A percentile compares a stretch with the other conserved stretches of the same genome.
These are phyloP conservation scores for Cyanidioschyzon merolae DNA, from an alignment of 23 red algal species.

Conservation along the genomic window DNA sequence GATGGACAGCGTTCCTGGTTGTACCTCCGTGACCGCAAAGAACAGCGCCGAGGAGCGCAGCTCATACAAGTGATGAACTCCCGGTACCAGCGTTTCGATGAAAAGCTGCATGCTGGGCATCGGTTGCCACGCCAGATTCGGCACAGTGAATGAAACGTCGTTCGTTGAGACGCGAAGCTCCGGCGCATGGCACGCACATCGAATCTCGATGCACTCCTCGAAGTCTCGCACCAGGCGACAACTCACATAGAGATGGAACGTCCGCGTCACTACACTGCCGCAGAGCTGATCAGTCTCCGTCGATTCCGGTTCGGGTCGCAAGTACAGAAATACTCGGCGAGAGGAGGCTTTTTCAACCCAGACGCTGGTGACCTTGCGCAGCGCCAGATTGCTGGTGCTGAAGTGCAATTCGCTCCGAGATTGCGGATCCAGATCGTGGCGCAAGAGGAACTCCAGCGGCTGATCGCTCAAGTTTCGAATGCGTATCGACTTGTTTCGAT, in stretches of 20 bases:
- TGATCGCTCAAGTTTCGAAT: conserved; percentile 15
- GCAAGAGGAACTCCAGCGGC: conserved; percentile 22
- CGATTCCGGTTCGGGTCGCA: conserved; percentile 15
- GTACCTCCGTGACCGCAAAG: neutral
- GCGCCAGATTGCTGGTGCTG: conserved; percentile 20
- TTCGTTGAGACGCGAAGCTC: conserved; percentile 13
- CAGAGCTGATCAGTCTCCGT: neutral
- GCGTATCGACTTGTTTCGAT: conserved; percentile 22
- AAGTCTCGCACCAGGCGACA: conserved; percentile 23
- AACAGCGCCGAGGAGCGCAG: conserved; percentile 13
- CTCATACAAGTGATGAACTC: neutral
- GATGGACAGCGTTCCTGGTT: neutral
- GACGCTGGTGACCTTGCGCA: conserved; percentile 20
- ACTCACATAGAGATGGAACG: conserved; percentile 16
- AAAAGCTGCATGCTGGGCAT: neutral
- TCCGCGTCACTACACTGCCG: neutral
- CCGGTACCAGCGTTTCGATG: neutral
- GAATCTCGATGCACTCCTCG: conserved; percentile 22
- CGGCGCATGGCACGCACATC: conserved; percentile 20
- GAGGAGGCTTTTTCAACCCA: neutral
- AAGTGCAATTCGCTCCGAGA: conserved; percentile 19
- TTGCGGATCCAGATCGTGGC: conserved; percentile 19
- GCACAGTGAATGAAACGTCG: conserved; percentile 9
- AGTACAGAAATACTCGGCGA: conserved; percentile 26
- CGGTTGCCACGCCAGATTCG: neutral